Evolutionary conservation across 331 rosid species (phyloP), one percentile per base, ranked within the genome.

Genomic region (Rhamnella rubrinervis): DNA sequence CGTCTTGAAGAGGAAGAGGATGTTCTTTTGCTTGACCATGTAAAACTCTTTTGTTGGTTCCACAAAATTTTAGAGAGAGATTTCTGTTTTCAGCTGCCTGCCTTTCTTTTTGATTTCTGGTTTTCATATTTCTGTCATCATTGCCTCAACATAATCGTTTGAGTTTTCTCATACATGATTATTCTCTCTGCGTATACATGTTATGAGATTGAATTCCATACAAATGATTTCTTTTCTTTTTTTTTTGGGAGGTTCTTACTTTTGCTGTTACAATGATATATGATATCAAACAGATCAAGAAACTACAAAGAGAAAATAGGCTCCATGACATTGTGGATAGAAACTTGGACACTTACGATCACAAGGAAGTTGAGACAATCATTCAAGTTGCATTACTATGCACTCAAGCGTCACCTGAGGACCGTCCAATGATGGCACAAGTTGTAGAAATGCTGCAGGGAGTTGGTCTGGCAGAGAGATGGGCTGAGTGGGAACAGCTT

Each of bases 1-100:
- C 77, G 98, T 53, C 92, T 93, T 23, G 97, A 86, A 75, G 98
- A 93, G 63, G 97, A 93, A 69, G 98, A 85, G 77, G 97, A 93
- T 67, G 97, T 93, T 77, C 88, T 93, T 76, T 86, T 93, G 16
- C 90, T 93, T 65, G 98, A 91, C 82, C 96, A 93, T 83, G 98
- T 91, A 84, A 84, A 71, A 21, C 76, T 55, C 64, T 61, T 58
- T 31, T 8, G 4, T 44, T 44, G 46, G 14, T 44, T 44, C 14
- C 49, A 44, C 3, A 44, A 7, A 44, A 0, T 44, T 44, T 12
- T 44, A 2, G 4, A 44, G 35, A 31, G 4, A 31, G 3, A 31
- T 31, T 31, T 31, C 5, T 31, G 35, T 31, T 31, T 31, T 31
- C 35, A 31, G 35, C 12, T 37, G 55, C 12, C 21, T 18, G 23